phyloP scores from a whole-genome alignment of 371 early-diverging fungal genomes.

The Mucor irregularis region DNA sequence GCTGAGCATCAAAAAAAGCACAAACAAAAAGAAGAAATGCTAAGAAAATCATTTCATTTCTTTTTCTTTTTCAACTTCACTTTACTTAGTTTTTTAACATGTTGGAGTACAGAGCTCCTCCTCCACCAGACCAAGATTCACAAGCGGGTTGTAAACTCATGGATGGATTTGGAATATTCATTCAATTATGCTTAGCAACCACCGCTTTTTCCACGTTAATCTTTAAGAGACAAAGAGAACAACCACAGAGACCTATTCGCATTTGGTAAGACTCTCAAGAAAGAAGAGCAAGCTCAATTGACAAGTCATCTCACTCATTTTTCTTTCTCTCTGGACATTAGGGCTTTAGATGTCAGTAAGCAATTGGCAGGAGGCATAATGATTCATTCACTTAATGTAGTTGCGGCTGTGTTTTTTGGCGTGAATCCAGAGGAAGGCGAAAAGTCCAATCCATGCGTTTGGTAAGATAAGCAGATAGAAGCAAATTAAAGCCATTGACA shows the following conservation, averaged over 20 bases:
- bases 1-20: too few relatives aligned
- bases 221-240: constrained; percentile 60
- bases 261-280: constrained; percentile 58
- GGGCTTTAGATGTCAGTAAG: constrained; percentile 69
- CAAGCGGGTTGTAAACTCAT: constrained; percentile 56
- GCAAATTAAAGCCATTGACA: too few relatives aligned
- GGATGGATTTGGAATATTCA: constrained; percentile 65
- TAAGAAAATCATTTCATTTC: background rate
- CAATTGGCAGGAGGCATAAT: constrained; percentile 66
- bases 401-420: constrained; percentile 61
- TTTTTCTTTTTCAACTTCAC: constrained; percentile 1
- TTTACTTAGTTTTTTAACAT: constrained; percentile 1
- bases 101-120: constrained; percentile 14
- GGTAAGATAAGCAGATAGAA: constrained; percentile 35
- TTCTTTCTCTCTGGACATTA: constrained; percentile 26
- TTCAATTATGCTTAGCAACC: constrained; percentile 62
- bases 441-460: constrained; percentile 65
- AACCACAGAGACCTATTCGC: constrained; percentile 60
- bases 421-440: constrained; percentile 47
- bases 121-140: constrained; percentile 27
- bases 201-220: constrained; percentile 66
- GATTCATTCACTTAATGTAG: constrained; percentile 63
- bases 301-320: background rate
- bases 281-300: background rate
- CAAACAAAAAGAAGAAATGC: too few relatives aligned